Conservation (phyloP, 371 early-diverging fungal species). For the Mortierella sp. region DNA sequence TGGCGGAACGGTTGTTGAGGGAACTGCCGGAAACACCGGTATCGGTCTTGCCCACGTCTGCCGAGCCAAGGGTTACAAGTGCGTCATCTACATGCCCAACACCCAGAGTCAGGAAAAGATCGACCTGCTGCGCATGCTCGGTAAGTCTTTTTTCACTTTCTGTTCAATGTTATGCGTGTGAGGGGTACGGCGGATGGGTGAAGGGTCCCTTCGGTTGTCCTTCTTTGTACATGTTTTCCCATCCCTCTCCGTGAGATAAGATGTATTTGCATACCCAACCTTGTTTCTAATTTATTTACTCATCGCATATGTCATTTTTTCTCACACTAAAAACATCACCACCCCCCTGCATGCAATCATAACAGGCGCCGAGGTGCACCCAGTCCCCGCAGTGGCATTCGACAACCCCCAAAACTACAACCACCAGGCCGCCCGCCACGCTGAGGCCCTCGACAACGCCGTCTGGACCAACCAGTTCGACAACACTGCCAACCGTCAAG, state of each 20-base stretch:
- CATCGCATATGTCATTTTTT: conserved; percentile 6
- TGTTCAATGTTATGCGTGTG: background rate
- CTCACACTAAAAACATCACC: background rate
- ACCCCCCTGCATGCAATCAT: background rate
- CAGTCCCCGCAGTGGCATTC: conserved; percentile 92
- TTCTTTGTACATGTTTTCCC: conserved; percentile 8
- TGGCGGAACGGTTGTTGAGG: conserved; percentile 97
- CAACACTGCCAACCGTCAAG: conserved; percentile 88
- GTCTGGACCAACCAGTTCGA: conserved; percentile 98
- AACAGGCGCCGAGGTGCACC: conserved; percentile 85
- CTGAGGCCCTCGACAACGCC: conserved; percentile 85
- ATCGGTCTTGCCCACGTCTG: conserved; percentile 98
- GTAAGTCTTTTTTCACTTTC: conserved; percentile 21
- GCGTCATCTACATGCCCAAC: conserved; percentile 98
- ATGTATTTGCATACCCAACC: background rate
- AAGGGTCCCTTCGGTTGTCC: background rate
- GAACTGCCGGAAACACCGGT: conserved; percentile 97
- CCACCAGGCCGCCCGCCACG: conserved; percentile 92
- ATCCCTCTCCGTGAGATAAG: background rate
- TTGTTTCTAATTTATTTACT: conserved; percentile 20
- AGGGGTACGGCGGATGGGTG: no score
- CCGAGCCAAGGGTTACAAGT: conserved; percentile 94
- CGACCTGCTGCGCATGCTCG: conserved; percentile 91
- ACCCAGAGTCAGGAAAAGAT: conserved; percentile 97
- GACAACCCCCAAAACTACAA: conserved; percentile 96